A percentile compares a stretch with the other conserved stretches of the same genome.
Evolutionary conservation across 148 eudicot genomes (phyloP).

Genomic region (Agrostemma githago): DNA sequence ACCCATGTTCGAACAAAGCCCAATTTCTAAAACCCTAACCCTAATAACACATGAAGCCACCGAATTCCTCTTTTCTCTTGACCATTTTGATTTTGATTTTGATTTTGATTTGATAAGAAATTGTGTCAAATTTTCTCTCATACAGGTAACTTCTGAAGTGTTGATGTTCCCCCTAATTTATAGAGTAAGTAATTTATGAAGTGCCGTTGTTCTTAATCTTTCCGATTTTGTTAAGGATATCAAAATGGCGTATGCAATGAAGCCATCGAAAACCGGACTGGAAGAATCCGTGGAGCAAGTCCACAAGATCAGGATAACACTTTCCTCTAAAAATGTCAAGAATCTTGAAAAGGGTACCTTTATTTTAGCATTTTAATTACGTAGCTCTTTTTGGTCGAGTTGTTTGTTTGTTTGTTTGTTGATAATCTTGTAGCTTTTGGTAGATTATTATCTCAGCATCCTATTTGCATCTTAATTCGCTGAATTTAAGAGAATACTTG

Average conservation of each 20-base stretch:
- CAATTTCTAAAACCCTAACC: background rate
- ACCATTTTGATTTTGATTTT: too few relatives aligned
- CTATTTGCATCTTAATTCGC: background rate
- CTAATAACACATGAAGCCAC: background rate
- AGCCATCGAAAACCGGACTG: constrained; percentile 61
- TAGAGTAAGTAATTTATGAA: too few relatives aligned
- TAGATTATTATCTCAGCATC: background rate
- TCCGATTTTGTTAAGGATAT: background rate
- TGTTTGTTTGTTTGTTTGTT: background rate
- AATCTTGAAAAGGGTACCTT: constrained; percentile 85
- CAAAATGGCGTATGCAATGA: constrained; percentile 66
- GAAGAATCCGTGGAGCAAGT: constrained; percentile 67
- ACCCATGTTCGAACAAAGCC: background rate
- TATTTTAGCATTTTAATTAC: background rate
- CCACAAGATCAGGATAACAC: constrained; percentile 88
- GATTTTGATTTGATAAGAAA: background rate
- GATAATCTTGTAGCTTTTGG: background rate
- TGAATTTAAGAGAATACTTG: too few relatives aligned
- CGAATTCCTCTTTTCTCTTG: background rate
- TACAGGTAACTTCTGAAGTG: background rate
- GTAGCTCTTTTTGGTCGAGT: background rate
- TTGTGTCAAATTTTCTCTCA: background rate
- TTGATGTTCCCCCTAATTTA: background rate
- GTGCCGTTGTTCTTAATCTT: background rate
- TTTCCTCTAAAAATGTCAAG: constrained; percentile 85